Conservation (phyloP, 331 rosid genomes). For the Cydonia oblonga region DNA sequence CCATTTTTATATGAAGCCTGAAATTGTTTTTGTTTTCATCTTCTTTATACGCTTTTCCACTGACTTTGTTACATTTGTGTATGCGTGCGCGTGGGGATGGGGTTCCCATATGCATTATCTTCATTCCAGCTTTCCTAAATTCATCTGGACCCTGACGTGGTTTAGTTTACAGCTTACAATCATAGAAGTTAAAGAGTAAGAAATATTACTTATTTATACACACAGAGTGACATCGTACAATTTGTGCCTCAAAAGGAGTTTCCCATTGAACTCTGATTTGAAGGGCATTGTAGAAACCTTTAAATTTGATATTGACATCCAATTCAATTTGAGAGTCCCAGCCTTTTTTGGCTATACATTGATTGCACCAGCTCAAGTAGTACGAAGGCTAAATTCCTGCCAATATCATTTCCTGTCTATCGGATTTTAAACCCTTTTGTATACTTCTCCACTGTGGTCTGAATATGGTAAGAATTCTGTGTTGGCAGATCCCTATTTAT, state of each 20-base stretch:
- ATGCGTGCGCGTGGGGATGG: background rate
- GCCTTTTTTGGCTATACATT: background rate
- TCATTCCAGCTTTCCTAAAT: background rate
- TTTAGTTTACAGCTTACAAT: background rate
- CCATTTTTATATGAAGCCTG: background rate
- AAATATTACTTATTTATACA: background rate
- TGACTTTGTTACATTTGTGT: background rate
- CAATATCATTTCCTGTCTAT: background rate
- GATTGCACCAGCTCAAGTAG: background rate
- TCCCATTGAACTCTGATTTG: background rate
- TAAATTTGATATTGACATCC: background rate
- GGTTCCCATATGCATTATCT: background rate
- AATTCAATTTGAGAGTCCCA: background rate
- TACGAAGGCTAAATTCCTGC: background rate
- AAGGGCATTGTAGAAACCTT: background rate
- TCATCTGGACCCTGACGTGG: background rate
- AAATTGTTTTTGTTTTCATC: background rate
- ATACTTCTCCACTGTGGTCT: background rate
- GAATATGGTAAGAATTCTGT: conserved; percentile 18
- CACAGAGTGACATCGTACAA: background rate
- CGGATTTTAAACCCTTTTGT: background rate
- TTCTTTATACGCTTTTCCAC: background rate
- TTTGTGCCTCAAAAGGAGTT: background rate
- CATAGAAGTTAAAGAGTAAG: background rate
- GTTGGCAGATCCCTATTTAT: conserved; percentile 72